Evolutionary conservation across 2,329 filamentous ascomycete genomes (phyloP).

Genomic region (Penicillium corylophilum): DNA sequence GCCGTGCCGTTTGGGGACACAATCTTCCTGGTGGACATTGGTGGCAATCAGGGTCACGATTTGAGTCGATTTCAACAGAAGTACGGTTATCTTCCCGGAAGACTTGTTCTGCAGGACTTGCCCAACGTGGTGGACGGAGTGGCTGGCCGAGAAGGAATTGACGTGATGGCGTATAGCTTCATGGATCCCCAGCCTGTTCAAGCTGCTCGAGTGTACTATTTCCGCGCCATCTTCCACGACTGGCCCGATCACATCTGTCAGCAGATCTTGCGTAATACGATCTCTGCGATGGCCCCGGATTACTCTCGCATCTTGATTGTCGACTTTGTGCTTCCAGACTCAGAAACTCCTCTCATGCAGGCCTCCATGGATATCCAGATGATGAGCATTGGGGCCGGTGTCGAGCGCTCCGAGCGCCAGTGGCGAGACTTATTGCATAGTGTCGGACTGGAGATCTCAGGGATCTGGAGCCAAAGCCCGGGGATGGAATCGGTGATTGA

Average conservation of each 20-base stretch:
- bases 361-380: constrained; percentile 38
- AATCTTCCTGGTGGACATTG: constrained; percentile 43
- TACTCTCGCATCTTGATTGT: constrained; percentile 37
- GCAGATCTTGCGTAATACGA: constrained; percentile 33
- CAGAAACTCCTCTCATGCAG: constrained; percentile 27
- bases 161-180: constrained; percentile 37
- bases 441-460: constrained; percentile 30
- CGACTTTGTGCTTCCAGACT: constrained; percentile 37
- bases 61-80: constrained; percentile 31
- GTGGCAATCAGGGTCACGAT: constrained; percentile 44
- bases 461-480: constrained; percentile 27
- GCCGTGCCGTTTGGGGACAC: constrained; percentile 26
- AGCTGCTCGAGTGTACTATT: constrained; percentile 37
- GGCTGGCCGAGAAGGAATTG: constrained; percentile 16
- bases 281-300: constrained; percentile 30
- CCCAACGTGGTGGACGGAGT: constrained; percentile 26
- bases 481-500: constrained; percentile 35
- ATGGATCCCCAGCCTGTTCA: constrained; percentile 34
- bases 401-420: constrained; percentile 34
- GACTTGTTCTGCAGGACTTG: constrained; percentile 43
- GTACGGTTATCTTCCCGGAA: constrained; percentile 33
- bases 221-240: constrained; percentile 40
- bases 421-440: constrained; percentile 31
- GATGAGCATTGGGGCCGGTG: constrained; percentile 38
- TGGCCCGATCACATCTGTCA: constrained; percentile 37